Base-by-base conservation (phyloP, 306 rosid genomes). In the Sindora glabra region DNA sequence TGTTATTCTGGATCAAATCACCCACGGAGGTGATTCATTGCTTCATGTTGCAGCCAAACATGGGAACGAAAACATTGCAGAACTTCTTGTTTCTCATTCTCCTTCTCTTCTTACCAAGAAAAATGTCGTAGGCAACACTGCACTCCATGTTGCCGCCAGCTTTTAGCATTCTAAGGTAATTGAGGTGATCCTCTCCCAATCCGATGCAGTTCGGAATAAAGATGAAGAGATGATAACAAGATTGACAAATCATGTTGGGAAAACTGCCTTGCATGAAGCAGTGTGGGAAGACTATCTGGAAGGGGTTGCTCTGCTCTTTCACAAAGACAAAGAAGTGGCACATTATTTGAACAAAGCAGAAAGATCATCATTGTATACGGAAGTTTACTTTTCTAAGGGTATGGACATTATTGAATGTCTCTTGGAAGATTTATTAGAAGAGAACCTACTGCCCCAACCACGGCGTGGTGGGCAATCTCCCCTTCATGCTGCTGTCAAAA, bases 251-350 rank as follows among this genome's bases (percentile, higher is more conserved):
- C 45, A 39, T 8, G 6, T 4, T 11, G 45, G 45, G 15, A 39
- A 39, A 4, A 39, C 45, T 8, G 45, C 45, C 12, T 8, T 39
- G 13, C 45, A 39, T 39, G 45, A 12, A 17, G 45, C 45, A 11
- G 45, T 39, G 7, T 11, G 0, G 0, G 5, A 14, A 11, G 0
- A 0, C 1, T 8, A 8, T 13, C 0, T 4, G 12, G 16, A 0
- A 0, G 45, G 2, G 1, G 17, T 39, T 2, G 15, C 6, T 8
- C 6, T 2, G 12, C 15, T 39, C 7, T 8, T 39, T 10, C 6
- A 0, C 16, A 12, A 5, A 39, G 12, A 39, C 15, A 14, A 14
- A 13, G 3, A 12, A 39, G 45, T 39, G 45, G 10, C 45, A 39
- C 6, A 13, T 17, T 39, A 39, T 39, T 13, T 39, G 45, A 51